Evolutionary conservation across 192 early-diverging fungal species (phyloP).

Genomic region (Coemansia sp.): DNA sequence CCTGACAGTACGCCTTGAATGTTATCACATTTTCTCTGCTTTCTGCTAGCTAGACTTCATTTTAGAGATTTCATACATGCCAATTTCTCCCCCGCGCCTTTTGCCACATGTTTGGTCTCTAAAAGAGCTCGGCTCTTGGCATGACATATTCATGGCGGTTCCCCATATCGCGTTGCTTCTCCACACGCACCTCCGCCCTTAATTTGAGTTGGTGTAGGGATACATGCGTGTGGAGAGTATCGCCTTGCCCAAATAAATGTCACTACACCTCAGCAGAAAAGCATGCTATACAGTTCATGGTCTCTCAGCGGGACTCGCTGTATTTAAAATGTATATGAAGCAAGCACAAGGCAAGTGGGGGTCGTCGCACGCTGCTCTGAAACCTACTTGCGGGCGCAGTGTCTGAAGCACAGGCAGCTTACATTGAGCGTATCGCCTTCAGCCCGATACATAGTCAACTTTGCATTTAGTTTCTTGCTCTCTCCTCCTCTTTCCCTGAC

Average conservation of each 20-base stretch:
- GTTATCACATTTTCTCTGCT: background rate
- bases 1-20: background rate
- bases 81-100: background rate
- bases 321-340: background rate
- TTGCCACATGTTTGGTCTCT: background rate
- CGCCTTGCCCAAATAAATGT: background rate
- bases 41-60: background rate
- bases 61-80: background rate
- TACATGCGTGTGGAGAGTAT: background rate
- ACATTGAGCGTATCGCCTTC: background rate
- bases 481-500: background rate
- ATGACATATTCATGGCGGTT: background rate
- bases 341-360: background rate
- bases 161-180: background rate
- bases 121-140: background rate
- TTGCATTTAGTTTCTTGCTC: background rate
- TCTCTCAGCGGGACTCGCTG: background rate
- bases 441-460: background rate
- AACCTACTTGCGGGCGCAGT: background rate
- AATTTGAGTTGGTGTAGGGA: background rate
- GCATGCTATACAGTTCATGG: background rate
- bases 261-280: background rate
- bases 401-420: background rate
- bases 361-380: conserved; percentile 5
- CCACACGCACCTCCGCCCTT: background rate